Evolutionary conservation across 352 stramenopile genomes (phyloP).

Genomic region (Globisporangium cystogenes): DNA sequence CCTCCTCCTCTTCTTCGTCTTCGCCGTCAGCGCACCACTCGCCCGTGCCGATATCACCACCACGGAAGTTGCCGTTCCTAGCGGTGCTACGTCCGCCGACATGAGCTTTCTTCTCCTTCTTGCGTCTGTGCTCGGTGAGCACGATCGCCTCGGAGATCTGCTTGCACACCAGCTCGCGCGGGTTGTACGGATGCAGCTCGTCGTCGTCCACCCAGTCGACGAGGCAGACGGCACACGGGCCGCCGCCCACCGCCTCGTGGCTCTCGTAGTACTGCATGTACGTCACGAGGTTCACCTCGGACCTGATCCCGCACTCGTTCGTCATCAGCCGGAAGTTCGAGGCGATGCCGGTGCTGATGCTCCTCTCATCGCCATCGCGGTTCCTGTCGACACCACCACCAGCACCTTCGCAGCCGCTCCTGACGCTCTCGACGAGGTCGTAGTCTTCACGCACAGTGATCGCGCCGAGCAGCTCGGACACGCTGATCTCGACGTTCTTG

Average conservation of each 20-base stretch:
- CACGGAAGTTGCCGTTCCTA: too few relatives aligned
- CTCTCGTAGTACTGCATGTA: slow-evolving; percentile 2
- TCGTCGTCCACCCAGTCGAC: slow-evolving; percentile 29
- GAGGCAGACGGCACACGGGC: neutral
- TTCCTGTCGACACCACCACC: too few relatives aligned
- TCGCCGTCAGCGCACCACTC: neutral
- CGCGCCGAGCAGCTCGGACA: slow-evolving; percentile 30
- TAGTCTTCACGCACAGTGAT: slow-evolving; percentile 37
- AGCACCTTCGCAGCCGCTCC: slow-evolving; percentile 8
- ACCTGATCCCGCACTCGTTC: neutral
- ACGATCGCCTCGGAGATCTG: slow-evolving; percentile 3
- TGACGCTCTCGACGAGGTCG: slow-evolving; percentile 14
- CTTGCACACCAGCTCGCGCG: slow-evolving; percentile 8
- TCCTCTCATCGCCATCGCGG: too few relatives aligned
- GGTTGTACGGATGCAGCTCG: slow-evolving; percentile 26
- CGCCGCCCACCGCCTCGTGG: neutral
- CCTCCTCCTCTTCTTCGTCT: too few relatives aligned
- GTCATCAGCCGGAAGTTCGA: slow-evolving; percentile 29
- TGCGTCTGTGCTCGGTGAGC: neutral
- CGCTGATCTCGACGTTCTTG: slow-evolving; percentile 36
- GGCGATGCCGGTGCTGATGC: slow-evolving; percentile 15
- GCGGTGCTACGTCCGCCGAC: too few relatives aligned
- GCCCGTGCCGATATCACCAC: too few relatives aligned
- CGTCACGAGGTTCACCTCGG: slow-evolving; percentile 1
- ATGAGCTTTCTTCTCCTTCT: too few relatives aligned